A percentile compares a stretch with the other conserved stretches of the same genome.
phyloP scores from a whole-genome alignment of 1,139 yeast species.

The Hemisphaericaspora xylofermentans region DNA sequence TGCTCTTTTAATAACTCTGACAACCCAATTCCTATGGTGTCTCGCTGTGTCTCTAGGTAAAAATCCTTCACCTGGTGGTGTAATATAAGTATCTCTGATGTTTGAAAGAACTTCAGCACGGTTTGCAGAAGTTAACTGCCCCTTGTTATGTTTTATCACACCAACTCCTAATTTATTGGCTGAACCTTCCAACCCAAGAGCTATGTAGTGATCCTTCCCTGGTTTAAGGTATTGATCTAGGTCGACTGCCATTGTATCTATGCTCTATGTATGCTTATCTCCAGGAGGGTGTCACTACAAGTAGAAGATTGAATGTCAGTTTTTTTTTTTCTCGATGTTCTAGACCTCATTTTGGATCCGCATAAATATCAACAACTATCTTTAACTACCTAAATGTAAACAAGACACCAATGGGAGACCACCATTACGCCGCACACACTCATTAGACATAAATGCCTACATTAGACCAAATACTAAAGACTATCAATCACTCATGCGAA shows the following conservation, averaged over 20 bases:
- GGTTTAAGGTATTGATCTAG: slow-evolving; percentile 40
- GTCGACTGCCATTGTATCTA: slow-evolving; percentile 28
- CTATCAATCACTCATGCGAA: slow-evolving; percentile 22
- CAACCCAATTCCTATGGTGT: slow-evolving; percentile 96
- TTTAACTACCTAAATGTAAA: slow-evolving; percentile 11
- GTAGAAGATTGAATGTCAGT: neutral
- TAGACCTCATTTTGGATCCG: too few species aligned
- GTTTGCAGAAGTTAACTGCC: slow-evolving; percentile 50
- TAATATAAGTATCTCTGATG: slow-evolving; percentile 87
- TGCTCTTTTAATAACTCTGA: slow-evolving; percentile 68
- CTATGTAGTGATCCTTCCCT: slow-evolving; percentile 57
- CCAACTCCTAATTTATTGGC: slow-evolving; percentile 97
- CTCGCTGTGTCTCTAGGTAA: slow-evolving; percentile 94
- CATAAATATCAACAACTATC: too few species aligned
- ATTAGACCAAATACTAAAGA: slow-evolving; percentile 23
- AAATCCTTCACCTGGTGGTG: slow-evolving; percentile 99
- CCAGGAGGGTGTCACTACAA: too few species aligned
- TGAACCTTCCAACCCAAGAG: slow-evolving; percentile 92
- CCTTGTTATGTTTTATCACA: slow-evolving; percentile 67
- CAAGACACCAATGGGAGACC: slow-evolving; percentile 5
- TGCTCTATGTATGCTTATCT: too few species aligned
- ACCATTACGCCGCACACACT: neutral
- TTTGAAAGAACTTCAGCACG: slow-evolving; percentile 79
- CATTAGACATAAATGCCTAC: slow-evolving; percentile 8
- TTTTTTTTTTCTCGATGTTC: neutral